phyloP scores from a whole-genome alignment of 208 protist species.

The Trypanosoma melophagium region DNA sequence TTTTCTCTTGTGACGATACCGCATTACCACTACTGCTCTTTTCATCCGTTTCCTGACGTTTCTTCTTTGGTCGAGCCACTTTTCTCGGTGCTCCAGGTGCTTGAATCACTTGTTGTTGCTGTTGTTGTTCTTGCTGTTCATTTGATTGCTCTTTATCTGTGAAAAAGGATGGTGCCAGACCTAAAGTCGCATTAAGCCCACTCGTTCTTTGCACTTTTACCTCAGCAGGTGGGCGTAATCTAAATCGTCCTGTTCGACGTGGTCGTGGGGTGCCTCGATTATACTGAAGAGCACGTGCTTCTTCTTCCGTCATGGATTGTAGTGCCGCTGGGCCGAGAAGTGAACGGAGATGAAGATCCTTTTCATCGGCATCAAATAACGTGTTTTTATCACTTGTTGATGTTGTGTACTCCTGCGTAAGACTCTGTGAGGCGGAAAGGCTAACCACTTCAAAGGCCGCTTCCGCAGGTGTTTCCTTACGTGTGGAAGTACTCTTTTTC shows the following conservation, averaged over 20 bases:
- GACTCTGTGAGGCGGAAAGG: slow-evolving; percentile 17
- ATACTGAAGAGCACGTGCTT: slow-evolving; percentile 25
- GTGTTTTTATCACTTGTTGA: background rate
- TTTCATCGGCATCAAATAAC: slow-evolving; percentile 25
- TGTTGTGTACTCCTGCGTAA: slow-evolving; percentile 20
- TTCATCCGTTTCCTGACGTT: slow-evolving; percentile 15
- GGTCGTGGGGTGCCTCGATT: slow-evolving; percentile 18
- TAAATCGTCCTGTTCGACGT: slow-evolving; percentile 21
- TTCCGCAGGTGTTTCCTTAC: background rate
- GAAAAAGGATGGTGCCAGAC: background rate
- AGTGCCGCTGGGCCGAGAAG: slow-evolving; percentile 18
- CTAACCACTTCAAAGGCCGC: slow-evolving; percentile 25
- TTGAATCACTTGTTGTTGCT: slow-evolving; percentile 27
- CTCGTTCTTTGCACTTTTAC: background rate
- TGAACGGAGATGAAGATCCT: slow-evolving; percentile 2
- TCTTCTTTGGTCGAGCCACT: slow-evolving; percentile 44
- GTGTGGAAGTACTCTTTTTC: background rate
- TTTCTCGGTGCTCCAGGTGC: slow-evolving; percentile 53
- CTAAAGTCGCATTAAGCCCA: background rate
- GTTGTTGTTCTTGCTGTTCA: background rate
- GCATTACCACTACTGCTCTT: background rate
- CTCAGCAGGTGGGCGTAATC: slow-evolving; percentile 19
- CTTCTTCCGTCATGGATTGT: slow-evolving; percentile 15
- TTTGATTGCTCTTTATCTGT: too few species aligned
- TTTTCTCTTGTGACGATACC: background rate